Evolutionary conservation across 495 filamentous ascomycete genomes (phyloP).

Genomic region (Baudoinia panamericana): DNA sequence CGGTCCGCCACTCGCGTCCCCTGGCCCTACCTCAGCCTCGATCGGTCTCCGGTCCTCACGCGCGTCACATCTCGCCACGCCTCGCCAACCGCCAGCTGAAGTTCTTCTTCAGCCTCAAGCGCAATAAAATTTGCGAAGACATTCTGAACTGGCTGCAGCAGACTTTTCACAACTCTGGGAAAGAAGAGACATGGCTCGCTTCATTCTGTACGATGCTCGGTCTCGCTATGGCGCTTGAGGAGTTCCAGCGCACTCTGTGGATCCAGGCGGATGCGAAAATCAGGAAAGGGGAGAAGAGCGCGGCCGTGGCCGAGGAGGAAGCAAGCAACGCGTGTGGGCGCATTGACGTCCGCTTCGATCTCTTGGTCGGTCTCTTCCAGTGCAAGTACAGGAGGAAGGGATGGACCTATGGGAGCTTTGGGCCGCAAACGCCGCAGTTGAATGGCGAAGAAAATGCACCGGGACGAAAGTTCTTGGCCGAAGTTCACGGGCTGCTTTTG

Average conservation of each 20-base stretch:
- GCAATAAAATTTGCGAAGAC: constrained; percentile 17
- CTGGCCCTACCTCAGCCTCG: too few relatives aligned
- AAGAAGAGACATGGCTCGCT: constrained; percentile 25
- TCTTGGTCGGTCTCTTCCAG: constrained; percentile 27
- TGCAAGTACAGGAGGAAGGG: constrained; percentile 28
- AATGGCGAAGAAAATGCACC: constrained; percentile 10
- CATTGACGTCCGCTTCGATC: constrained; percentile 26
- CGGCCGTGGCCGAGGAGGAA: constrained; percentile 12
- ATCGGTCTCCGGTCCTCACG: too few relatives aligned
- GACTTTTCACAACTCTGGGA: constrained; percentile 22
- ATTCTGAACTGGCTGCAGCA: constrained; percentile 30
- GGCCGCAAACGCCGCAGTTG: constrained; percentile 19
- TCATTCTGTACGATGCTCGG: constrained; percentile 28
- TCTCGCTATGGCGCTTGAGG: constrained; percentile 29
- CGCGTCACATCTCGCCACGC: constrained; percentile 23
- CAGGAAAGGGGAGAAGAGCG: constrained; percentile 11
- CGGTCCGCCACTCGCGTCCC: constrained; percentile 15
- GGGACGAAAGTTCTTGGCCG: constrained; percentile 20
- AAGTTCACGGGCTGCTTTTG: constrained; percentile 22
- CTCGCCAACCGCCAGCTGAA: constrained; percentile 33
- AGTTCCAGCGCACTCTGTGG: constrained; percentile 28
- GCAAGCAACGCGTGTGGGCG: constrained; percentile 21
- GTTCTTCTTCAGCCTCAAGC: constrained; percentile 29
- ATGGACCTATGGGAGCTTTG: constrained; percentile 21
- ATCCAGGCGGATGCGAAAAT: constrained; percentile 25